A percentile compares a stretch with the other conserved stretches of the same genome.
These are phyloP conservation scores for Delphinella strobiligena DNA, from an alignment of 2,329 filamentous ascomycete species.

Conservation along the genomic window DNA sequence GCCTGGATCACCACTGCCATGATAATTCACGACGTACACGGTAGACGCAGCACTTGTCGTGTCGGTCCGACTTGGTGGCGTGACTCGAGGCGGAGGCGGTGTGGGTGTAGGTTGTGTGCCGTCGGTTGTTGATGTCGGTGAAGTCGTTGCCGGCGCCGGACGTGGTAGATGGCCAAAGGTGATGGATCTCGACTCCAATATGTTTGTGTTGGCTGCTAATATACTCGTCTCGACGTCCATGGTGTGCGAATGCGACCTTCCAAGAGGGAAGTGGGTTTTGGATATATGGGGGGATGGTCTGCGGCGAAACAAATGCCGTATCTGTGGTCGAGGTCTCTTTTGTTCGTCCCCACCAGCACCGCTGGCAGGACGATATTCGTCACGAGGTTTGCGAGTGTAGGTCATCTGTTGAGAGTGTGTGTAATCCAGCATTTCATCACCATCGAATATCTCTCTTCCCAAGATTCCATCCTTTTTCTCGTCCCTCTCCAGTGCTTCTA, in stretches of 20 bases:
- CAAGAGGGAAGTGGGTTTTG: conserved; percentile 19
- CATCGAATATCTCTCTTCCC: conserved; percentile 82
- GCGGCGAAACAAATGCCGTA: conserved; percentile 15
- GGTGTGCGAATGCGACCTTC: conserved; percentile 17
- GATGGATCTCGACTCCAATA: conserved; percentile 10
- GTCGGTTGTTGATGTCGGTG: neutral
- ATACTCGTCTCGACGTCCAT: no score
- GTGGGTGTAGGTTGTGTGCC: neutral
- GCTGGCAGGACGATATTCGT: conserved; percentile 11
- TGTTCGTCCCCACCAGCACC: conserved; percentile 21
- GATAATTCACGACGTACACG: conserved; percentile 51
- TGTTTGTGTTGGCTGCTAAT: no score
- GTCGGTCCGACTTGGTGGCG: conserved; percentile 48
- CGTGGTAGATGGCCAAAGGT: conserved; percentile 13
- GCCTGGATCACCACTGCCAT: conserved; percentile 40
- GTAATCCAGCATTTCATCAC: conserved; percentile 78
- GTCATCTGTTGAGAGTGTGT: conserved; percentile 46
- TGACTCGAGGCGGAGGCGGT: conserved; percentile 34
- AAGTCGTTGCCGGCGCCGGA: conserved; percentile 1
- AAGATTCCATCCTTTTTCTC: conserved; percentile 90
- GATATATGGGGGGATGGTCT: conserved; percentile 12
- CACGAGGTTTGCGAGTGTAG: conserved; percentile 18
- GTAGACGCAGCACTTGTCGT: conserved; percentile 52
- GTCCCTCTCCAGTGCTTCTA: conserved; percentile 82
- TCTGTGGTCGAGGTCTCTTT: no score